Evolutionary conservation across 441 rosid genomes (phyloP).

Genomic region (Manihot esculenta): DNA sequence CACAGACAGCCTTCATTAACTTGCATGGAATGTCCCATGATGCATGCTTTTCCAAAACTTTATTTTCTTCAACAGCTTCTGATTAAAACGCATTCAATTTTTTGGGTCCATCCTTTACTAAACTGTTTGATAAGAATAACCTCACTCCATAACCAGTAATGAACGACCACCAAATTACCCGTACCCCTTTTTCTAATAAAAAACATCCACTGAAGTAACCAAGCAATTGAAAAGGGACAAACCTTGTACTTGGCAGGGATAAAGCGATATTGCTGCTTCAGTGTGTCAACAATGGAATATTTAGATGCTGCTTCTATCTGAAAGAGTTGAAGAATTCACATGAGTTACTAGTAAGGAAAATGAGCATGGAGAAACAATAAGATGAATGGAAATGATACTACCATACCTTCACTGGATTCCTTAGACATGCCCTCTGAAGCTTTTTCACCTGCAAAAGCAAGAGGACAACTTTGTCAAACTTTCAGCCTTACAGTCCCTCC

Average conservation of each 20-base stretch:
- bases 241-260: conserved; percentile 90
- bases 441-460: conserved; percentile 62
- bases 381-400: conserved; percentile 10
- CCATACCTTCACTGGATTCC: conserved; percentile 88
- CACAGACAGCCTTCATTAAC: background rate
- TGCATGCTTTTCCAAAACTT: conserved; percentile 9
- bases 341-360: conserved; percentile 13
- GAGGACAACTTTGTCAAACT: conserved; percentile 18
- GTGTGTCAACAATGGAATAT: conserved; percentile 88
- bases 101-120: no score
- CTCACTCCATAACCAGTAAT: background rate
- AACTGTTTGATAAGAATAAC: background rate
- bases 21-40: background rate
- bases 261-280: conserved; percentile 77
- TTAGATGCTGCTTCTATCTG: conserved; percentile 94
- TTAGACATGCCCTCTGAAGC: conserved; percentile 92
- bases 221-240: conserved; percentile 20
- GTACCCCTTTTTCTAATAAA: background rate
- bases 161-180: background rate
- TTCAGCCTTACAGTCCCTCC: conserved; percentile 14
- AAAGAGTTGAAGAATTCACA: conserved; percentile 16
- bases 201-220: background rate
- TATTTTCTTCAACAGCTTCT: background rate
- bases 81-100: background rate
- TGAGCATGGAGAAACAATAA: background rate